A percentile compares a stretch with the other conserved stretches of the same genome.
phyloP scores from a whole-genome alignment of 257 asterid species.

The Solanum commersonii region DNA sequence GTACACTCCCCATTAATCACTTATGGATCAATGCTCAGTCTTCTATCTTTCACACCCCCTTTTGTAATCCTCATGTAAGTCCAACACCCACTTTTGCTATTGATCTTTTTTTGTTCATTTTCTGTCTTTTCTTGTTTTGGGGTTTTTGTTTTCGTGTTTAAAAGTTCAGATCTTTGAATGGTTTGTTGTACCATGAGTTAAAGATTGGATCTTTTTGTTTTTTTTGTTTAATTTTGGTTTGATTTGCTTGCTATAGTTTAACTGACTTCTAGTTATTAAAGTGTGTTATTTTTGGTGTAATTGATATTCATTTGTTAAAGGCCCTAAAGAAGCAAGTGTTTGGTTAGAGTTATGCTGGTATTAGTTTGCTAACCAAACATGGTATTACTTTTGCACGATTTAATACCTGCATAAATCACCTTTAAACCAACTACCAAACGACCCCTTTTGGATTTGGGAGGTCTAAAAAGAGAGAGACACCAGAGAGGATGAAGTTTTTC shows the following conservation, averaged over 20 bases:
- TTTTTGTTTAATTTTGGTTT: background rate
- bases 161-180: background rate
- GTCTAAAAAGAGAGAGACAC: background rate
- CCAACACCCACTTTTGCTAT: background rate
- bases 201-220: background rate
- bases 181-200: background rate
- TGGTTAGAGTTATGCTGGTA: background rate
- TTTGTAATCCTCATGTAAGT: slow-evolving; percentile 86
- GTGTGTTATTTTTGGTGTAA: background rate
- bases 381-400: background rate
- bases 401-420: background rate
- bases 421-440: background rate
- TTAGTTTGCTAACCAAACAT: background rate
- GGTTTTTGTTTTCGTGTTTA: background rate
- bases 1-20: slow-evolving; percentile 75
- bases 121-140: background rate
- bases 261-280: background rate
- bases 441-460: background rate
- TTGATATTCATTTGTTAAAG: background rate
- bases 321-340: background rate
- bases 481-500: background rate
- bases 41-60: slow-evolving; percentile 81
- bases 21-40: slow-evolving; percentile 69
- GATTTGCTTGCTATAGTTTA: background rate
- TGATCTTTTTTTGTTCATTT: background rate